These are phyloP conservation scores for Prinsepia uniflora DNA, from an alignment of 306 rosid species.

Conservation along the genomic window DNA sequence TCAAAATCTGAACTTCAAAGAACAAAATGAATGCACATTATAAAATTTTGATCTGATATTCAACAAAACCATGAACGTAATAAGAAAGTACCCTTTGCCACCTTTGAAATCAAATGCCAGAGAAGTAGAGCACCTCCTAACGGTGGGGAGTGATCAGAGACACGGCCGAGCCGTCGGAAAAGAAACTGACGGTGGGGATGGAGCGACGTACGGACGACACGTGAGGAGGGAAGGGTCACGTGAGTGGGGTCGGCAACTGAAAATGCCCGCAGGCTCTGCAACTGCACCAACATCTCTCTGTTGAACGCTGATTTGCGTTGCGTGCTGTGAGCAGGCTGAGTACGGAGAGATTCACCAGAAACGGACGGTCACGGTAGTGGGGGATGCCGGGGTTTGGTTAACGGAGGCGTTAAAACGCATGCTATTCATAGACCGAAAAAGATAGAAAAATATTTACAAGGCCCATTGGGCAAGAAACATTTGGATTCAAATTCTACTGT, in stretches of 20 bases:
- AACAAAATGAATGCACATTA: background rate
- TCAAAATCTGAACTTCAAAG: background rate
- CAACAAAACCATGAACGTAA: background rate
- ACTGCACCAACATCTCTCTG: conserved; percentile 36
- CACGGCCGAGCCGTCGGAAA: conserved; percentile 22
- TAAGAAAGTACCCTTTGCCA: conserved; percentile 53
- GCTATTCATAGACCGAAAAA: background rate
- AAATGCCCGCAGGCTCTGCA: conserved; percentile 24
- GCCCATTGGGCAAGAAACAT: background rate
- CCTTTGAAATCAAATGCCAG: conserved; percentile 35
- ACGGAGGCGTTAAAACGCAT: conserved; percentile 22
- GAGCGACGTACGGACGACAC: conserved; percentile 23
- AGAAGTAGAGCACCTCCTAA: conserved; percentile 21
- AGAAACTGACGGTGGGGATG: conserved; percentile 21
- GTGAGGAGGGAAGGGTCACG: conserved; percentile 22
- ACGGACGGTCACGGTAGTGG: background rate
- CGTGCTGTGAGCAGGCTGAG: background rate
- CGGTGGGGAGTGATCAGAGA: conserved; percentile 35
- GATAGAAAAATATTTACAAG: background rate
- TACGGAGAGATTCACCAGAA: background rate
- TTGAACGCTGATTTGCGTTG: no score
- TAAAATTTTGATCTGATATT: background rate
- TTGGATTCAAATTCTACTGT: background rate
- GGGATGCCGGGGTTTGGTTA: background rate
- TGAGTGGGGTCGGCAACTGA: conserved; percentile 27